Base-by-base conservation (phyloP, 106 monocot genomes). In the Dactylorhiza incarnata region DNA sequence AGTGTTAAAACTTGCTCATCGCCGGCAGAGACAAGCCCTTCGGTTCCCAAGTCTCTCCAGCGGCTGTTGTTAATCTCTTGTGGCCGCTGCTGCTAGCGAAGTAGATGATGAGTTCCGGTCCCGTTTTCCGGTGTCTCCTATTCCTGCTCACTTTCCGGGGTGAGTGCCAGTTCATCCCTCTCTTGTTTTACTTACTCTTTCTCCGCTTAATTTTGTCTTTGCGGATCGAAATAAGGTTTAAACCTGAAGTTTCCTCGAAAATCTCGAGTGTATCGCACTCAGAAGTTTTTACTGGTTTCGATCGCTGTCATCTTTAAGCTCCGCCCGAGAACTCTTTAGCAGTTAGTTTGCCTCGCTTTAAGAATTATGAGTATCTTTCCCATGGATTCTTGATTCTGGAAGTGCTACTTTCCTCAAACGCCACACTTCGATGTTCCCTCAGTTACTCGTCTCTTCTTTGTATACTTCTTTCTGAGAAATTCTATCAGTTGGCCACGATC, bases 111-210 rank as follows among this genome's bases (percentile, higher is more conserved):
- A 47, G 11, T 16, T 4, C 6, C 10, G 23, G 48, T 4, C 5
- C 72, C 22, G 48, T 48, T 49, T 49, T 72, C 20, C 15, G 49
- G 22, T 72, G 48, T n/a, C 72, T 72, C 49, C 49, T 72, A 22
- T 72, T 72, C 3, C 2, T 72, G 2, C 17, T 49, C 72, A 6
- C 49, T 15, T 48, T 23, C 22, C 72, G 22, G 47, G 23, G 72
- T 72, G 49, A 72, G n/a, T 69, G 15, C 69, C 44, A 69, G 8
- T 45, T 69, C 45, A 16, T 46, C 45, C 69, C n/a, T 17, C 17
- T 46, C 17, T 69, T 46, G 43, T 46, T 45, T 69, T 15, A 46
- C 43, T 9, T 9, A 22, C 49, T 48, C 19, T 44, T 48, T 8
- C 49, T 20, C 10, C 48, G 3, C 7, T 72, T 48, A 3, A 0